Evolutionary conservation across 805 yeast genomes (phyloP).

Genomic region (Schwanniomyces vanrijiae): DNA sequence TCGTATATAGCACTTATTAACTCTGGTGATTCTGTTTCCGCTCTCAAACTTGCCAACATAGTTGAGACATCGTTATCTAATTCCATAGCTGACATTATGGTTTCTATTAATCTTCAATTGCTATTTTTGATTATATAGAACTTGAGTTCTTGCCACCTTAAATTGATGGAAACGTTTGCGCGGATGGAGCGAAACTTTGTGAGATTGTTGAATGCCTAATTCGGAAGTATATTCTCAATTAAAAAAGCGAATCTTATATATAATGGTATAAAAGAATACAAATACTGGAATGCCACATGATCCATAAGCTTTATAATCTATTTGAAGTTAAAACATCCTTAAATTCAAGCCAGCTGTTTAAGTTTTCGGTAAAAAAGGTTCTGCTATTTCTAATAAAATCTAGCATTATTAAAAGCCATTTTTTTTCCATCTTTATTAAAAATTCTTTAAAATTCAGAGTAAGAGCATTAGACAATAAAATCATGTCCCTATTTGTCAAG

Average conservation of each 20-base stretch:
- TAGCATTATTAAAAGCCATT: slow-evolving; percentile 39
- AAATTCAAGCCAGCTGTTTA: slow-evolving; percentile 35
- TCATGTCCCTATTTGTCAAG: slow-evolving; percentile 43
- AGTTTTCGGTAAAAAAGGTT: slow-evolving; percentile 29
- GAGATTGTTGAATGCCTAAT: neutral
- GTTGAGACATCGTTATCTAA: slow-evolving; percentile 41
- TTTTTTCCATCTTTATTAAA: slow-evolving; percentile 38
- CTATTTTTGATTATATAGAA: neutral
- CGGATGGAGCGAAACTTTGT: neutral
- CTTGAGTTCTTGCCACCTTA: slow-evolving; percentile 7
- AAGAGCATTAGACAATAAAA: slow-evolving; percentile 43
- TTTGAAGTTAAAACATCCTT: slow-evolving; percentile 13
- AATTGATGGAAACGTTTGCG: neutral
- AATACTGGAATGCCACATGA: neutral
- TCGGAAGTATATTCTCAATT: neutral
- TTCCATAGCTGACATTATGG: slow-evolving; percentile 36
- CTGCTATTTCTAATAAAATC: slow-evolving; percentile 35
- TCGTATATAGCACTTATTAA: slow-evolving; percentile 60
- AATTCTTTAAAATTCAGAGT: slow-evolving; percentile 38
- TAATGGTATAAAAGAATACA: neutral
- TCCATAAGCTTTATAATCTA: neutral
- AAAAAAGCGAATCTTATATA: neutral
- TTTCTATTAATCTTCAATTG: neutral
- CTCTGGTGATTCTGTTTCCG: slow-evolving; percentile 60
- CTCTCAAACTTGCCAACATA: slow-evolving; percentile 60